Evolutionary conservation across 352 stramenopile species (phyloP), one percentile per base, ranked within the genome.

Genomic region (Pseudoperonospora humuli): DNA sequence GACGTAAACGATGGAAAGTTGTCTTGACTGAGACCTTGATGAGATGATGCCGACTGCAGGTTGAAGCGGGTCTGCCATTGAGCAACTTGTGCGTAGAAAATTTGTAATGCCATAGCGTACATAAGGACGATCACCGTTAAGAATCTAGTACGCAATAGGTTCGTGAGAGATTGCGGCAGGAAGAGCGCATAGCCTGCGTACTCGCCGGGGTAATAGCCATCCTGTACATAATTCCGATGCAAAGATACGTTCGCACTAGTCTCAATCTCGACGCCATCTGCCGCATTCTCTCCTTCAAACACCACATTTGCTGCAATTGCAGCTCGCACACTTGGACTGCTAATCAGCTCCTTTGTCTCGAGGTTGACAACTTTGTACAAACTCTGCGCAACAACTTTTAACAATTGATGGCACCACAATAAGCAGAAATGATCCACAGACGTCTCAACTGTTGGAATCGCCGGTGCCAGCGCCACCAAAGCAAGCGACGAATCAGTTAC

Each of bases 391-490:
- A 95, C 61, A 23, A 53, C 52, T 18, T 81, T 63, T 9, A 95
- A 56, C 21, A 95, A 56, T 21, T 92, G 72, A 54, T 89, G 73
- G 45, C 83, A 95, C 83, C 83, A 95, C 15, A 91, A 50, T 44
- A 95, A 50, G 42, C 81, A 88, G 14, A 86, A 59, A 31, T 95
- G 83, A 39, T 93, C 83, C 34, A 93, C 71, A 1, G 80, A 64
- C 19, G 75, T 57, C 20, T 67, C 27, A 8, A 95, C 75, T n/a
- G 33, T 24, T 0, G 81, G 73, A 44, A 95, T 74, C 3, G 72
- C 67, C 1, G 73, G 75, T 5, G 76, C 66, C 21, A 91, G 59
- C 5, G 61, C 32, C 5, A 61, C 70, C 27, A 95, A 39, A 2
- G 61, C 64, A 24, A 62, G 50, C 5, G 53, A 50, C 0, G 50